Evolutionary conservation across 495 filamentous ascomycete species (phyloP).

Genomic region (Aspergillus affinis): DNA sequence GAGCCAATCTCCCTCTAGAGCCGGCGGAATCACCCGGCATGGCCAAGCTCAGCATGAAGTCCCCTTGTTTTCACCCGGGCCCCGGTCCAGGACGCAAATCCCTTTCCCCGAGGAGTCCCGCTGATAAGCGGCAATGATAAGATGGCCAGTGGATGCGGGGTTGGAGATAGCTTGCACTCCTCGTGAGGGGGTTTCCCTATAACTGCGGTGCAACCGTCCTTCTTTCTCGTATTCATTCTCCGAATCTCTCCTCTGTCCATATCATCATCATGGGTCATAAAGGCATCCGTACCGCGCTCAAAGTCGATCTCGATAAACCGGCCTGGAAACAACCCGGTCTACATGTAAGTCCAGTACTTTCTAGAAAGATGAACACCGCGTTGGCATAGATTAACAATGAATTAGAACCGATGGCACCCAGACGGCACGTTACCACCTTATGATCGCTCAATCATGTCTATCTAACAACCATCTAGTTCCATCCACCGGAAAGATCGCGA

Average conservation of each 20-base stretch:
- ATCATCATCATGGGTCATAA: constrained; percentile 50
- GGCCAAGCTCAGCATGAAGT: no score
- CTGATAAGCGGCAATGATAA: constrained; percentile 14
- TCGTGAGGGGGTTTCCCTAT: background rate
- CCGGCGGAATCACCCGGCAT: no score
- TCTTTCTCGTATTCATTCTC: background rate
- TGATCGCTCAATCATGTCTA: background rate
- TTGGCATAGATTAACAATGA: background rate
- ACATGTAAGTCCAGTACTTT: constrained; percentile 65
- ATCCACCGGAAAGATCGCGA: constrained; percentile 68
- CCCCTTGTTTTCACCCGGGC: no score
- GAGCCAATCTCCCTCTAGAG: no score
- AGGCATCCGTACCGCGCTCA: constrained; percentile 69
- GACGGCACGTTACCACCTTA: constrained; percentile 58
- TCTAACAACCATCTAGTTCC: constrained; percentile 54
- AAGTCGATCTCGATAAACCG: constrained; percentile 77
- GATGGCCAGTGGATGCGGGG: background rate
- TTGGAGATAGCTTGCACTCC: background rate
- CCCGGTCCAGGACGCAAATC: no score
- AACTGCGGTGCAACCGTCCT: background rate
- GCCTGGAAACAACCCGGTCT: constrained; percentile 70
- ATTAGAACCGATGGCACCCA: constrained; percentile 90
- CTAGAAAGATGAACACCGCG: constrained; percentile 1
- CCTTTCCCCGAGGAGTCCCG: constrained; percentile 5
- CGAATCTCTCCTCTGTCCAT: background rate